These are phyloP conservation scores for Amauroascus niger DNA, from an alignment of 2,329 filamentous ascomycete species.

Conservation along the genomic window DNA sequence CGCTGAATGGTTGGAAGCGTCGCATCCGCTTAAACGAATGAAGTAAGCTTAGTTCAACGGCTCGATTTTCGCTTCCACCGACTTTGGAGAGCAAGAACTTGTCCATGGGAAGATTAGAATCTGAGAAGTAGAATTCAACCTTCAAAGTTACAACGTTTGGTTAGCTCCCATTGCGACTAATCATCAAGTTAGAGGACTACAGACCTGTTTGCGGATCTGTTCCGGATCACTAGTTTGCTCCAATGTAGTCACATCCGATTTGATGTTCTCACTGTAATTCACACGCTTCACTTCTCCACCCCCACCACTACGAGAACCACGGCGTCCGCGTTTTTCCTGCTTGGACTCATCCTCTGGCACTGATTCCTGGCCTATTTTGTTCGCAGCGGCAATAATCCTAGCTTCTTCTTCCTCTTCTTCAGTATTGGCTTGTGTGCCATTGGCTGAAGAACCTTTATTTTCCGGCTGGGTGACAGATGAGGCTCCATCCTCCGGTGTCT, in stretches of 20 bases:
- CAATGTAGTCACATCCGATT: constrained; percentile 59
- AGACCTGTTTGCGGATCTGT: constrained; percentile 69
- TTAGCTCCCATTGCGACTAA: constrained; percentile 1
- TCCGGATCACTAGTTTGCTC: constrained; percentile 65
- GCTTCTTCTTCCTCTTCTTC: constrained; percentile 29
- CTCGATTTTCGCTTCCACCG: constrained; percentile 63
- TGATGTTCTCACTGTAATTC: constrained; percentile 48
- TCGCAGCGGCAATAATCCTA: constrained; percentile 17
- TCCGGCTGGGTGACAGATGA: constrained; percentile 15
- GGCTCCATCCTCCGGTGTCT: constrained; percentile 6
- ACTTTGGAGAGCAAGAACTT: constrained; percentile 74
- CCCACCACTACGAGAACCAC: constrained; percentile 22
- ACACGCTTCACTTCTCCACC: constrained; percentile 23
- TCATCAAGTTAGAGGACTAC: not conserved
- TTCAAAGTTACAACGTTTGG: constrained; percentile 29
- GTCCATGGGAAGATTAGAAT: constrained; percentile 80
- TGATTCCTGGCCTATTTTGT: constrained; percentile 18
- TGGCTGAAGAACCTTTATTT: constrained; percentile 28
- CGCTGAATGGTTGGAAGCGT: constrained; percentile 78
- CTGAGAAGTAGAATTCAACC: constrained; percentile 95
- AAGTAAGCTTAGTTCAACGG: constrained; percentile 67
- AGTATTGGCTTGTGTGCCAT: constrained; percentile 29
- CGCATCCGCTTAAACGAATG: constrained; percentile 92
- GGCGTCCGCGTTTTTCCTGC: constrained; percentile 24
- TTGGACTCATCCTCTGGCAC: constrained; percentile 6